Base-by-base conservation (phyloP, 768 basidiomycete species). In the Boletus bicolor region DNA sequence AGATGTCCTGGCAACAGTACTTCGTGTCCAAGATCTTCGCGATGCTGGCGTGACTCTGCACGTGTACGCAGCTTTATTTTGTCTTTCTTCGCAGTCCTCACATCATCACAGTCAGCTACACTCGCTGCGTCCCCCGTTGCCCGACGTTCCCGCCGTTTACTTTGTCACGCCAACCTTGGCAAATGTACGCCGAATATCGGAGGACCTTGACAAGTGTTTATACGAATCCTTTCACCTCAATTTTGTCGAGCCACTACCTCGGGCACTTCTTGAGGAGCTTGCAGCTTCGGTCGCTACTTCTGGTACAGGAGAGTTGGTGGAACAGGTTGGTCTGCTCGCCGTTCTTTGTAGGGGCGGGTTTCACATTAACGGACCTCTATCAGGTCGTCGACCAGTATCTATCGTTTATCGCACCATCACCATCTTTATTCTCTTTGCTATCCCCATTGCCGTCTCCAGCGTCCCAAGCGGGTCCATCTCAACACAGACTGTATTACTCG, bases 21-120 rank as follows among this genome's bases (percentile, higher is more conserved):
- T 99, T 60, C 85, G 95, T 51, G 97, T 99, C 7, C 95, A 98
- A 72, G 97, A 98, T 74, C 79, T 99, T 58, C 82, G 97, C 53
- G 96, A 98, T 66, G 91, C 92, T 47, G 97, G 97, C 34, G 94
- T 99, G 41, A 99, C 97, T 9, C 79, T 99, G 55, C 97, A 99
- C 75, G 93, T 98, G 95, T 98, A 77, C 64, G 92, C 76, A 52
- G 26, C 51, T 35, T 49, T 26, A 34, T 57, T 14, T 35, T 30
- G 17, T 59, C 44, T 46, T 44, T 10, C 17, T 55, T 46, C 28
- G 24, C 39, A 42, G n/a, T 44, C 19, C 48, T 61, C 37, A 57
- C 51, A 19, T 30, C 28, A 14, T 47, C 54, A 43, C 59, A 98
- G 95, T 59, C 97, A 98, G 77, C 75, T 98, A 6, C 94, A 98